A percentile compares a stretch with the other conserved stretches of the same genome.
phyloP scores from a whole-genome alignment of 78 protist genomes.

The Thecamonas trahens region DNA sequence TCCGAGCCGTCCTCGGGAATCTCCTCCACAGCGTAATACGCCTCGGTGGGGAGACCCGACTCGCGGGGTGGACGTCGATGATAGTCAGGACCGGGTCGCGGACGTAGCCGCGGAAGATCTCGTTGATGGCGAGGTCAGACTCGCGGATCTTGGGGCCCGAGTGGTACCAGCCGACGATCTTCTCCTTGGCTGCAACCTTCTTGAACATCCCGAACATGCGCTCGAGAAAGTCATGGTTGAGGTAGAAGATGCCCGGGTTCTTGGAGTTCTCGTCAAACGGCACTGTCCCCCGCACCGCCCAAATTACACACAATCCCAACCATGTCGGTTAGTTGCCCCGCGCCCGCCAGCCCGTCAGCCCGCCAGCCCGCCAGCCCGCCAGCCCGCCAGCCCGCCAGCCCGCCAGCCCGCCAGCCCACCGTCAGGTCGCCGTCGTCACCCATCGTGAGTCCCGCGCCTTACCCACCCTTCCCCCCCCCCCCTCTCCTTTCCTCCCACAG shows the following conservation, averaged over 20 bases:
- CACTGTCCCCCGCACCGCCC: no score
- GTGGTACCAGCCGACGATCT: conserved; percentile 95
- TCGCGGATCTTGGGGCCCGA: conserved; percentile 91
- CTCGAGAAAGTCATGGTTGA: conserved; percentile 89
- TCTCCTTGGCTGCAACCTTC: conserved; percentile 85
- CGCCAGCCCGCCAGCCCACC: no score
- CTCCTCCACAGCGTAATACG: conserved; percentile 80
- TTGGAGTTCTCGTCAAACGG: conserved; percentile 94
- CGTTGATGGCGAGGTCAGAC: conserved; percentile 82
- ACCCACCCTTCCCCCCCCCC: not conserved
- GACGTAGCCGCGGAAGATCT: conserved; percentile 66
- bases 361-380: no score
- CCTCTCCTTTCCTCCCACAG: not conserved
- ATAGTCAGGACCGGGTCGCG: conserved; percentile 77
- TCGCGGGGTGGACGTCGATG: conserved; percentile 61
- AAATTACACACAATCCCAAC: not conserved
- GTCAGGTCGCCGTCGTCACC: not conserved
- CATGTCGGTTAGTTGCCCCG: not conserved
- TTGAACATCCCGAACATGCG: conserved; percentile 87
- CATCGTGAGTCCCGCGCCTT: not conserved
- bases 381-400: no score
- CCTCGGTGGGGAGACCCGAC: conserved; percentile 72
- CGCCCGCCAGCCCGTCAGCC: no score
- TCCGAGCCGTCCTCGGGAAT: conserved; percentile 61
- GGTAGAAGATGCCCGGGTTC: conserved; percentile 81